phyloP scores from a whole-genome alignment of 2,329 filamentous ascomycete species.

The Arthrobotrys megalospora region DNA sequence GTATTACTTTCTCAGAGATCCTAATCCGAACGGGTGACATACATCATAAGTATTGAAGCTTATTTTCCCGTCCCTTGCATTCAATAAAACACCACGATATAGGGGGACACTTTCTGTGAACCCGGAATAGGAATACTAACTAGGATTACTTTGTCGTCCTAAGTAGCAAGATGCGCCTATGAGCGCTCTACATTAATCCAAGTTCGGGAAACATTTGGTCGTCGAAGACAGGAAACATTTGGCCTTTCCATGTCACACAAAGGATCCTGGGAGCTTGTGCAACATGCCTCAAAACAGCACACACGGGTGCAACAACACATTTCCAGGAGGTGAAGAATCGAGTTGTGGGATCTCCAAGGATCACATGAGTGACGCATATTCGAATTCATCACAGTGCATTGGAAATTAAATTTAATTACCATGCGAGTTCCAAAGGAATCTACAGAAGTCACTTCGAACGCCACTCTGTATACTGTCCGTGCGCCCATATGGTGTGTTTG shows the following conservation, averaged over 20 bases:
- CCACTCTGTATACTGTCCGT: constrained; percentile 1
- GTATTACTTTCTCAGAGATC: constrained; percentile 5
- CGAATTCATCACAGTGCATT: background rate
- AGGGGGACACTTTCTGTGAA: background rate
- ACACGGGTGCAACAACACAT: constrained; percentile 42
- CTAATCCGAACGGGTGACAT: constrained; percentile 1
- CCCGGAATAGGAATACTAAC: too few relatives aligned
- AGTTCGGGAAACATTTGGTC: background rate
- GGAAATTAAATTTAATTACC: background rate
- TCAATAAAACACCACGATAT: background rate
- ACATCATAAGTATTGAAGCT: background rate
- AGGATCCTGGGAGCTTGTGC: constrained; percentile 16
- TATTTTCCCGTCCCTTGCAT: constrained; percentile 1
- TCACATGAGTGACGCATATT: constrained; percentile 15
- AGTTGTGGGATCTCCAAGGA: background rate
- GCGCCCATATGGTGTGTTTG: constrained; percentile 34
- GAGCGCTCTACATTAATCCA: background rate
- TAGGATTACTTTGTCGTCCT: background rate
- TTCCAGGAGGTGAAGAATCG: constrained; percentile 7
- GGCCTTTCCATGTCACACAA: constrained; percentile 3
- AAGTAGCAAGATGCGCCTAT: background rate
- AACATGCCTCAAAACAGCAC: constrained; percentile 1
- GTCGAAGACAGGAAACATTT: background rate
- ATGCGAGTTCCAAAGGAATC: background rate
- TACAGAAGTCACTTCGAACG: background rate